Conservation (phyloP, 2,329 filamentous ascomycete genomes). For the Monilinia laxa region DNA sequence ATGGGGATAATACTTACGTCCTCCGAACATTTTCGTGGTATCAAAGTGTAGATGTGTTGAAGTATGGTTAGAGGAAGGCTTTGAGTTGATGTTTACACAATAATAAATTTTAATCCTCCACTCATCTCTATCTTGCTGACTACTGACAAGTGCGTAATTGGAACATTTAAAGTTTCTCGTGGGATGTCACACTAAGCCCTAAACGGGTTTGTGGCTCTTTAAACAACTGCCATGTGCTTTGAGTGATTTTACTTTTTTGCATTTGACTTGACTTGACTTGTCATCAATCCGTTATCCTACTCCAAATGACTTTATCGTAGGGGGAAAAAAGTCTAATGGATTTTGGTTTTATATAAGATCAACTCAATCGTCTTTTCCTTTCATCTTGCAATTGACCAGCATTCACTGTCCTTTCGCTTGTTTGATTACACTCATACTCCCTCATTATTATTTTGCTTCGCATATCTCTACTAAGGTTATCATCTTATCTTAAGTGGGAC, state of each 20-base stretch:
- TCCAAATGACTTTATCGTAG: not conserved
- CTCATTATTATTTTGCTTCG: not conserved
- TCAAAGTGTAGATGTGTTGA: slow-evolving; percentile 14
- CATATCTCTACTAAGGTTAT: not conserved
- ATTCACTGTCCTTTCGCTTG: not conserved
- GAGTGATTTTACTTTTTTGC: not conserved
- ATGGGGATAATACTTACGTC: slow-evolving; percentile 50
- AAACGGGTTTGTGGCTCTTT: slow-evolving; percentile 10
- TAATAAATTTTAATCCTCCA: slow-evolving; percentile 17
- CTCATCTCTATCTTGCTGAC: slow-evolving; percentile 1
- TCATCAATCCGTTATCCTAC: slow-evolving; percentile 1
- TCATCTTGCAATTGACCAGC: not conserved
- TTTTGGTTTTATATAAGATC: slow-evolving; percentile 6
- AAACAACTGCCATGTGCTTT: not conserved
- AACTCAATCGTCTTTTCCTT: not conserved
- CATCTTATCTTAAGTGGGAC: slow-evolving; percentile 15
- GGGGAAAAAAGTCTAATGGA: not conserved
- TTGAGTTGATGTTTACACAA: slow-evolving; percentile 15
- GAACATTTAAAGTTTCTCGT: slow-evolving; percentile 5
- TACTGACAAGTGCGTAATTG: slow-evolving; percentile 6
- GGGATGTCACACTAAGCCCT: not conserved
- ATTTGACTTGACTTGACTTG: slow-evolving; percentile 8
- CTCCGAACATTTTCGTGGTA: slow-evolving; percentile 58
- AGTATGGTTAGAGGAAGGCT: slow-evolving; percentile 2
- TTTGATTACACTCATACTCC: not conserved